Percentiles rank a stretch among this genome's conserved stretches.
Conservation (phyloP, 1,284 basidiomycete genomes). For the Leccinum proliferum region DNA sequence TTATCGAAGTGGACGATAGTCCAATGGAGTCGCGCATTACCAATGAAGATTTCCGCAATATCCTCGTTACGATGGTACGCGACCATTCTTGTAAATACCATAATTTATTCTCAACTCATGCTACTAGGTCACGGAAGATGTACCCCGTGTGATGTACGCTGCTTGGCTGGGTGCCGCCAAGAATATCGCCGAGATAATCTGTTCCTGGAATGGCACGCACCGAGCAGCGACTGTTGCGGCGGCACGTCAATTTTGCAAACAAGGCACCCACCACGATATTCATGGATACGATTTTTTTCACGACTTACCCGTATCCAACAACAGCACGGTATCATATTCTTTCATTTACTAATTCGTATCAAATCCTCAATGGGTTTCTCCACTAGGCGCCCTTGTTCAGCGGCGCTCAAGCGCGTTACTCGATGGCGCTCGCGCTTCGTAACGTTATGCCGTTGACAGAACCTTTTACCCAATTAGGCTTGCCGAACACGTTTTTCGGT, state of each 20-base stretch:
- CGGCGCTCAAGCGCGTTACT: not conserved
- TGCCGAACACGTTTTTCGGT: not conserved
- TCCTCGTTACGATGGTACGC: not conserved
- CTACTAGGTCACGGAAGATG: not conserved
- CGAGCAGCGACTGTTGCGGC: not conserved
- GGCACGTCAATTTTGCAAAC: not conserved
- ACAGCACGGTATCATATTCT: too few relatives aligned
- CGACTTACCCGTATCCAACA: not conserved
- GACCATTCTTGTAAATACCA: not conserved
- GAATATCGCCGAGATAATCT: not conserved
- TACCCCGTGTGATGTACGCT: not conserved
- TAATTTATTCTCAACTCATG: not conserved
- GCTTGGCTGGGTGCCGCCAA: not conserved
- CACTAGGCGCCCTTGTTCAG: not conserved
- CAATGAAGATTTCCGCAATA: not conserved
- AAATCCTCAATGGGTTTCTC: not conserved
- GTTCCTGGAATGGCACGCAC: not conserved
- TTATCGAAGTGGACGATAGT: not conserved
- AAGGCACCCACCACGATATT: not conserved
- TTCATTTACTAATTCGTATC: too few relatives aligned
- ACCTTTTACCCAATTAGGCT: not conserved
- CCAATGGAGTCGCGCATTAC: not conserved
- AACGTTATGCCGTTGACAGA: not conserved
- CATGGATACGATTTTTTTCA: not conserved
- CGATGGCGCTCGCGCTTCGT: not conserved